Evolutionary conservation across 1,284 basidiomycete genomes (phyloP).

Genomic region (Somion occarium): DNA sequence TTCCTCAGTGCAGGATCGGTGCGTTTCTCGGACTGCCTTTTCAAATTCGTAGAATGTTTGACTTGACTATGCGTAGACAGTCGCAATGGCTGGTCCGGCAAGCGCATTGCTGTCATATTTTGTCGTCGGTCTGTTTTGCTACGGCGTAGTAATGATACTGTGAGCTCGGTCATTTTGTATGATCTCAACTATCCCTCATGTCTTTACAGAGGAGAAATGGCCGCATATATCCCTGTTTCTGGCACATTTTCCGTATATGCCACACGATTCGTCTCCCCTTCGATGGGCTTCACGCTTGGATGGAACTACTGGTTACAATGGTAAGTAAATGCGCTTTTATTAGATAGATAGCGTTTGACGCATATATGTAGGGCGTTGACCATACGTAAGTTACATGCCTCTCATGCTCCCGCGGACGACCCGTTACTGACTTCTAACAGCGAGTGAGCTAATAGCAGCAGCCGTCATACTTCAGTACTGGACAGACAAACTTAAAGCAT

Average conservation of each 20-base stretch:
- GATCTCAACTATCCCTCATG: background rate
- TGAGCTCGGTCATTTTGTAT: slow-evolving; percentile 19
- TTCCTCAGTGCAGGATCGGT: slow-evolving; percentile 50
- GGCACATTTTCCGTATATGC: slow-evolving; percentile 50
- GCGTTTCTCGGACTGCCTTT: too few species aligned
- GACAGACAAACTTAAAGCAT: slow-evolving; percentile 31
- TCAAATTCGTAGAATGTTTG: too few species aligned
- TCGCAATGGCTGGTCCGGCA: slow-evolving; percentile 42
- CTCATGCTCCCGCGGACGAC: background rate
- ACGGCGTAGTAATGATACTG: slow-evolving; percentile 48
- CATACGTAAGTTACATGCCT: slow-evolving; percentile 29
- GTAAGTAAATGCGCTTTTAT: slow-evolving; percentile 21
- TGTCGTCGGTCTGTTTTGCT: slow-evolving; percentile 48
- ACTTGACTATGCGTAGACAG: slow-evolving; percentile 24
- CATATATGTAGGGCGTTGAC: slow-evolving; percentile 30
- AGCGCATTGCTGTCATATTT: slow-evolving; percentile 46
- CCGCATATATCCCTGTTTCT: slow-evolving; percentile 45
- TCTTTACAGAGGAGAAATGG: slow-evolving; percentile 48
- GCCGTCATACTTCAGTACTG: slow-evolving; percentile 35
- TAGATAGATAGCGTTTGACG: background rate
- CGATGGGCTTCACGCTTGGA: slow-evolving; percentile 30
- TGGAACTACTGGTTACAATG: slow-evolving; percentile 57
- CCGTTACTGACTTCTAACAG: slow-evolving; percentile 16
- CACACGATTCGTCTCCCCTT: slow-evolving; percentile 24
- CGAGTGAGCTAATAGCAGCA: slow-evolving; percentile 40